phyloP scores from a whole-genome alignment of 2,329 filamentous ascomycete genomes.

The Raffaelea arxii region DNA sequence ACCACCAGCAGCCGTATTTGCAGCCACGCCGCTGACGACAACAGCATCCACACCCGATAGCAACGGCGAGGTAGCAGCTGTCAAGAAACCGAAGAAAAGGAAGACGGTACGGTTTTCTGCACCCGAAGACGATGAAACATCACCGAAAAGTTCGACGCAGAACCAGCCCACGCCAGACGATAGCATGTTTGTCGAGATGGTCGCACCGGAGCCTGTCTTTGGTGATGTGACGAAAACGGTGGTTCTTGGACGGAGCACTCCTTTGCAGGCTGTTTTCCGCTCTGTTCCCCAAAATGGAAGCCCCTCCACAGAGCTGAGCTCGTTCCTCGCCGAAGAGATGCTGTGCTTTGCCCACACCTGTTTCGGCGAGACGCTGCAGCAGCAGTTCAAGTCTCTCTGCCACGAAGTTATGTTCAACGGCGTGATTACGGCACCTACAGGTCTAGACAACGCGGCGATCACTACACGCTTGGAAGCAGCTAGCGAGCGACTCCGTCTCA shows the following conservation, averaged over 20 bases:
- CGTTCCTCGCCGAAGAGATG: too few relatives aligned
- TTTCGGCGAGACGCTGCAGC: conserved; percentile 16
- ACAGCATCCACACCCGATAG: not conserved
- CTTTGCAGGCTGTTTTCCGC: too few relatives aligned
- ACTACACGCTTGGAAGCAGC: conserved; percentile 16
- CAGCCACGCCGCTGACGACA: not conserved
- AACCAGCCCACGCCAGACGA: not conserved
- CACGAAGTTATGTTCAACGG: conserved; percentile 17
- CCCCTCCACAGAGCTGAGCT: too few relatives aligned
- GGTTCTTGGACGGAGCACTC: too few relatives aligned
- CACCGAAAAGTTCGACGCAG: too few relatives aligned
- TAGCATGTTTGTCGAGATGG: not conserved
- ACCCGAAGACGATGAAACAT: conserved; percentile 10
- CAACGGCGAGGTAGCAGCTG: not conserved
- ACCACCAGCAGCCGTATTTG: not conserved
- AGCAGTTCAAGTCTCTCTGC: conserved; percentile 10
- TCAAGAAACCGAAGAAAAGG: conserved; percentile 19
- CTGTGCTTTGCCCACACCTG: conserved; percentile 20
- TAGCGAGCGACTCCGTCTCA: conserved; percentile 23
- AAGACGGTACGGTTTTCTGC: conserved; percentile 29
- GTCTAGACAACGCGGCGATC: not conserved
- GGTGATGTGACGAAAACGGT: too few relatives aligned
- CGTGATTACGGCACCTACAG: conserved; percentile 10
- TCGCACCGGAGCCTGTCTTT: too few relatives aligned
- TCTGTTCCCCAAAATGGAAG: too few relatives aligned